These are phyloP conservation scores for Tinospora cordifolia DNA, from an alignment of 164 flowering plant genomes.

Conservation along the genomic window DNA sequence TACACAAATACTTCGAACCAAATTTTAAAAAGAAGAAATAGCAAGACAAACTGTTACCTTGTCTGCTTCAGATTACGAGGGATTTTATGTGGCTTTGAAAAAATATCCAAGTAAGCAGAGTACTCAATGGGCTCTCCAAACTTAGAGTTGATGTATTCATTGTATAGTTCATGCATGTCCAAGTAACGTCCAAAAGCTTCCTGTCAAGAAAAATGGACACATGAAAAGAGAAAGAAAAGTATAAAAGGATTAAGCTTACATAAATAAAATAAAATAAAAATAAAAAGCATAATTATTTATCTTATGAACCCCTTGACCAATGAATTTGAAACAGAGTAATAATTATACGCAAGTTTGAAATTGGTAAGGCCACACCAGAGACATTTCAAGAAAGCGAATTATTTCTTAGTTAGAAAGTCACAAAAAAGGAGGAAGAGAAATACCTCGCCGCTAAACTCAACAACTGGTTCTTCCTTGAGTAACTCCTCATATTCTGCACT, in stretches of 20 bases:
- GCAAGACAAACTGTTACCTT: constrained; percentile 36
- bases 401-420: background rate
- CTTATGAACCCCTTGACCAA: too few relatives aligned
- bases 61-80: constrained; percentile 57
- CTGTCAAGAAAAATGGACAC: constrained; percentile 28
- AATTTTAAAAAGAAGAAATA: background rate
- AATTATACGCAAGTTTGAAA: background rate
- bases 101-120: constrained; percentile 68
- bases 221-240: background rate
- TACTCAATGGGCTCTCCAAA: constrained; percentile 82
- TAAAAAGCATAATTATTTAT: too few relatives aligned
- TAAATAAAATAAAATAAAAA: too few relatives aligned
- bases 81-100: constrained; percentile 55
- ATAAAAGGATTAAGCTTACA: too few relatives aligned
- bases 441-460: constrained; percentile 98
- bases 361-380: background rate
- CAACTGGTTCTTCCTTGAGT: constrained; percentile 80
- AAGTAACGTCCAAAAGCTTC: constrained; percentile 83
- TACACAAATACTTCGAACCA: background rate
- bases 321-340: background rate
- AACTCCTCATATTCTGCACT: constrained; percentile 68
- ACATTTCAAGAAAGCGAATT: background rate
- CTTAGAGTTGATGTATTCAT: constrained; percentile 77
- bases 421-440: constrained; percentile 8
- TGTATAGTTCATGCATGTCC: constrained; percentile 85